Percentiles rank a stretch among this genome's conserved stretches.
These are phyloP conservation scores for Aspergillus bertholletiae DNA, from an alignment of 495 filamentous ascomycete species.

Conservation along the genomic window DNA sequence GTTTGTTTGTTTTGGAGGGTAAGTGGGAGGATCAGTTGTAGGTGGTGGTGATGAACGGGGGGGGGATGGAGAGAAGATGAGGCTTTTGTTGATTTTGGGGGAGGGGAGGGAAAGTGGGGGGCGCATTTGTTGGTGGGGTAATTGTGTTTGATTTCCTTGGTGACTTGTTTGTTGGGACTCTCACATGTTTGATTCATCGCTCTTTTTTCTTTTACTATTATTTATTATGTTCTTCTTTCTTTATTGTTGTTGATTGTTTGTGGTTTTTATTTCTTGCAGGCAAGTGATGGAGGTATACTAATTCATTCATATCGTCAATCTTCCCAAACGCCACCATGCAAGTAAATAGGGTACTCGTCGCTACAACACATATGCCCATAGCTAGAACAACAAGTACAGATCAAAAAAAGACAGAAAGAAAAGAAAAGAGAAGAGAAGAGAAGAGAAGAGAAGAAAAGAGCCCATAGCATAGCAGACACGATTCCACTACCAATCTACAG, in stretches of 20 bases:
- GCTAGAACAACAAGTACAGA: not conserved
- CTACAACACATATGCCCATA: conserved; percentile 1
- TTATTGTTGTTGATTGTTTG: no score
- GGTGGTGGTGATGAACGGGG: not conserved
- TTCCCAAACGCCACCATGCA: conserved; percentile 12
- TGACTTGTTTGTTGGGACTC: no score
- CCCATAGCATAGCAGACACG: no score
- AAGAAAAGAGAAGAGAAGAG: conserved; percentile 7
- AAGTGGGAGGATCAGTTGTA: not conserved
- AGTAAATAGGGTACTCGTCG: not conserved
- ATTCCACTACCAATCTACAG: conserved; percentile 72
- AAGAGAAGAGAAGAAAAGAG: conserved; percentile 7
- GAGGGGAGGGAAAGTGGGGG: conserved; percentile 2
- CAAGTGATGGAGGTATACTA: no score
- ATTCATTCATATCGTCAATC: not conserved
- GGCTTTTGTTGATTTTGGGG: not conserved
- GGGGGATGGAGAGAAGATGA: not conserved
- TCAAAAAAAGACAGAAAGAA: conserved; percentile 1
- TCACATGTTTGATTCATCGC: no score
- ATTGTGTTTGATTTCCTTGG: no score
- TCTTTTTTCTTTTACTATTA: no score
- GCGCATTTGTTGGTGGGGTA: conserved; percentile 1
- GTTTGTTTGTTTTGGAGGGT: not conserved
- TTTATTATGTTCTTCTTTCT: no score
- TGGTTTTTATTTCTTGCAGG: not conserved